Evolutionary conservation across 331 rosid species (phyloP).

Genomic region (Spiraea crenata): DNA sequence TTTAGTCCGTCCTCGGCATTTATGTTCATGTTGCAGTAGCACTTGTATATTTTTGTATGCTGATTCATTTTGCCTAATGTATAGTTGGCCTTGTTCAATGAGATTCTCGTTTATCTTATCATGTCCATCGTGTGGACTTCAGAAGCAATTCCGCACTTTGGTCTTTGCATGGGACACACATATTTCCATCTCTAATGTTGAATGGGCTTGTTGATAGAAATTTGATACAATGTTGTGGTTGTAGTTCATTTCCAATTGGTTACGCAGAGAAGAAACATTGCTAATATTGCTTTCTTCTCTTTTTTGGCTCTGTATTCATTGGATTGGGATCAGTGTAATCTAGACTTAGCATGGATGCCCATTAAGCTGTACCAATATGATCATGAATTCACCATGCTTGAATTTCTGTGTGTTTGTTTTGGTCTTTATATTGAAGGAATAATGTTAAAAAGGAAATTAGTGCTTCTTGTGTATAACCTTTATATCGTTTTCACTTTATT

Average conservation of each 20-base stretch:
- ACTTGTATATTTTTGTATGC: neutral
- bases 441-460: neutral
- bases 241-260: neutral
- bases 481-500: neutral
- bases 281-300: neutral
- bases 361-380: neutral
- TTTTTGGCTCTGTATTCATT: neutral
- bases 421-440: neutral
- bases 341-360: neutral
- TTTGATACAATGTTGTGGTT: neutral
- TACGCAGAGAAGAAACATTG: neutral
- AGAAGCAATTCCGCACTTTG: neutral
- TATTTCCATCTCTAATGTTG: conserved; percentile 1
- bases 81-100: neutral
- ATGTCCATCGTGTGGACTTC: neutral
- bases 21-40: neutral
- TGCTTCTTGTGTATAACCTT: neutral
- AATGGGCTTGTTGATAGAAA: neutral
- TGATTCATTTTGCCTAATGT: neutral
- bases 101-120: neutral
- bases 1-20: neutral
- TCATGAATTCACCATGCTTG: no score
- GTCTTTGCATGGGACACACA: neutral
- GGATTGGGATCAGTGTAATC: neutral
- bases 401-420: neutral